Evolutionary conservation across 768 basidiomycete genomes (phyloP).

Genomic region (Gyrodon lividus): DNA sequence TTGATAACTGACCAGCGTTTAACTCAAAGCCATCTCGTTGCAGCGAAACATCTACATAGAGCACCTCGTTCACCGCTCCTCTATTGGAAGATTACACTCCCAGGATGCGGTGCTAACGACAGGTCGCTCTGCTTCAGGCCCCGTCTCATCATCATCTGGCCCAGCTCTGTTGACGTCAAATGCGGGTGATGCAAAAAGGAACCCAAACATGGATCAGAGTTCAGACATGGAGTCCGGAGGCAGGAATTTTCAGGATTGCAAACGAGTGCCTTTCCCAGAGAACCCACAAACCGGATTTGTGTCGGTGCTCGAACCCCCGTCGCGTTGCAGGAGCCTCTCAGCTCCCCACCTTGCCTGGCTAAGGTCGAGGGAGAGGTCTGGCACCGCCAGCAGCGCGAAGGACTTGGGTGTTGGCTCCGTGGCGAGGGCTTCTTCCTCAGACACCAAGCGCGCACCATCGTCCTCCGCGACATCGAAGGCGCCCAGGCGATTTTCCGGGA

Average conservation of each 20-base stretch:
- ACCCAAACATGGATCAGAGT: background rate
- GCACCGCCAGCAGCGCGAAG: conserved; percentile 4
- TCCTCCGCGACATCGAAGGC: conserved; percentile 6
- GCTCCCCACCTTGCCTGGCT: conserved; percentile 64
- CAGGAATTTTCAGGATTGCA: conserved; percentile 13
- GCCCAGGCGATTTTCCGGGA: conserved; percentile 22
- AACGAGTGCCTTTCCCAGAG: conserved; percentile 22
- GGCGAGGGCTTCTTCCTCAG: conserved; percentile 18
- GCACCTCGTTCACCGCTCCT: conserved; percentile 67
- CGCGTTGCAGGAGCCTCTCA: conserved; percentile 52
- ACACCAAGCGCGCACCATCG: conserved; percentile 5
- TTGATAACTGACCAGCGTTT: conserved; percentile 3
- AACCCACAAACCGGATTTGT: conserved; percentile 3
- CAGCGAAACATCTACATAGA: conserved; percentile 78
- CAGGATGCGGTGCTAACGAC: conserved; percentile 68
- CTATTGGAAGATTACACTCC: conserved; percentile 67
- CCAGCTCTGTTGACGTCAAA: conserved; percentile 5
- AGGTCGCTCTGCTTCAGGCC: conserved; percentile 29
- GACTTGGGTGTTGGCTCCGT: conserved; percentile 5
- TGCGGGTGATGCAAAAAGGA: background rate
- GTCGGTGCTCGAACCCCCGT: conserved; percentile 13
- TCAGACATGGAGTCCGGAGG: conserved; percentile 1
- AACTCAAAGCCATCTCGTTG: conserved; percentile 8
- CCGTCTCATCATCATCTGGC: conserved; percentile 54
- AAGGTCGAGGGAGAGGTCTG: conserved; percentile 31